Evolutionary conservation across 768 basidiomycete species (phyloP), one percentile per base, ranked within the genome.

Genomic region (Russula compacta): DNA sequence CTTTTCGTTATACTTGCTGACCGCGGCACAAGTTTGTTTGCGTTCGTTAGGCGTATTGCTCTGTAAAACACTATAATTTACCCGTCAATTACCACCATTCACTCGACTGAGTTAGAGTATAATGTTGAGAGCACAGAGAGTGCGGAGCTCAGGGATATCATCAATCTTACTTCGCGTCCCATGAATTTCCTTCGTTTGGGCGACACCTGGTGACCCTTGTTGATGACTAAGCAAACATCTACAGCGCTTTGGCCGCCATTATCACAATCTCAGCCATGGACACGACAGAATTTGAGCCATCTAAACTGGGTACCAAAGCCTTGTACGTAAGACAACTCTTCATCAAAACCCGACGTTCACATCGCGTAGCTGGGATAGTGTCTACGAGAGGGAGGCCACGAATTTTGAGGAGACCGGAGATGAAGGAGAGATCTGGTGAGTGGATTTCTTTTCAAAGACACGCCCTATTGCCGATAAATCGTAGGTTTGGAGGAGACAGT

Each of bases 371-470:
- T 92, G 91, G 91, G 87, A 92, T 68, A 67, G 76, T 46, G 84
- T 88, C 8, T 93, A 92, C 71, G 75, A 83, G 42, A 76, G 78
- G 44, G 91, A 93, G 68, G 72, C 92, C 36, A 70, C 69, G 40
- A 87, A 88, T 67, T 92, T 90, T 63, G 74, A 82, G 35, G 91
- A 90, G 53, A 82, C 83, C 35, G 85, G 87, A 19, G 89, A 92
- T 68, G 89, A 91, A 71, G 91, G 91, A 39, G 91, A 93, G 72
- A 77, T 90, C 29, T 93, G 91, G 91, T 89, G 64, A 57, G 80
- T 70, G 14, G 0, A 12, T 17, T 24, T 15, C 10, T 33, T 35
- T 42, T 5, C 5, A 29, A 24, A 43, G 21, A 7, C n/a, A 14
- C 36, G 17, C n/a, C n/a, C 2, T 12, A 38, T 29, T n/a, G 32